Evolutionary conservation across 305 asterid species (phyloP).

Genomic region (Andrographis paniculata): DNA sequence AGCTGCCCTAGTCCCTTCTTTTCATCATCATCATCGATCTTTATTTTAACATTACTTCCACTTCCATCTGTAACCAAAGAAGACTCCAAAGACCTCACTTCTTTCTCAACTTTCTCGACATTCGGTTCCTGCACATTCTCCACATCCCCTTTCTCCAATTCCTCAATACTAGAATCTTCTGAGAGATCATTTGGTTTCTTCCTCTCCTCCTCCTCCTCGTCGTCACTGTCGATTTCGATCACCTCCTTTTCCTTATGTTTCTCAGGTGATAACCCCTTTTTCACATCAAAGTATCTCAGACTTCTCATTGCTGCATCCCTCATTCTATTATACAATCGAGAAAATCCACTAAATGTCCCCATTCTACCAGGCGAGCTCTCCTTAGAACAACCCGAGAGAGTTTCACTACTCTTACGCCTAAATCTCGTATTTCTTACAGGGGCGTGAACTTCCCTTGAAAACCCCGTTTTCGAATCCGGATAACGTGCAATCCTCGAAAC

Average conservation of each 20-base stretch:
- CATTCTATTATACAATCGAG: slow-evolving; percentile 3
- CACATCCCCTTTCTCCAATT: slow-evolving; percentile 26
- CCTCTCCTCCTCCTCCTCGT: not conserved
- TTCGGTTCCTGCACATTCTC: slow-evolving; percentile 22
- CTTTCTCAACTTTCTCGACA: slow-evolving; percentile 22
- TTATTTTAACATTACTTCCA: slow-evolving; percentile 23
- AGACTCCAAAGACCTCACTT: slow-evolving; percentile 31
- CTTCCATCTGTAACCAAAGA: slow-evolving; percentile 28
- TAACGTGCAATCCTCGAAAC: slow-evolving; percentile 29
- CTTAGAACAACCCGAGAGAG: slow-evolving; percentile 12
- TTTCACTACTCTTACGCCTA: slow-evolving; percentile 18
- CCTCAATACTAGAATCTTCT: slow-evolving; percentile 30
- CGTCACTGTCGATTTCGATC: slow-evolving; percentile 30
- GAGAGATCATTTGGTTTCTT: slow-evolving; percentile 6
- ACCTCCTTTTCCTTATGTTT: slow-evolving; percentile 27
- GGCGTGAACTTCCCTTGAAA: slow-evolving; percentile 40
- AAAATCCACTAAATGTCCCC: slow-evolving; percentile 20
- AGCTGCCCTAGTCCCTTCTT: slow-evolving; percentile 23
- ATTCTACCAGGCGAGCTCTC: slow-evolving; percentile 14
- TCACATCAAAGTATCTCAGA: slow-evolving; percentile 24
- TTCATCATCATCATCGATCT: slow-evolving; percentile 24
- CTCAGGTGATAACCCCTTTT: not conserved
- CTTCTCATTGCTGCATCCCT: slow-evolving; percentile 21
- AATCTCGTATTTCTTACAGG: slow-evolving; percentile 36
- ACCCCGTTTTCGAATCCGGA: slow-evolving; percentile 26